Conservation (phyloP, 495 filamentous ascomycete genomes). For the Cryomyces minteri region DNA sequence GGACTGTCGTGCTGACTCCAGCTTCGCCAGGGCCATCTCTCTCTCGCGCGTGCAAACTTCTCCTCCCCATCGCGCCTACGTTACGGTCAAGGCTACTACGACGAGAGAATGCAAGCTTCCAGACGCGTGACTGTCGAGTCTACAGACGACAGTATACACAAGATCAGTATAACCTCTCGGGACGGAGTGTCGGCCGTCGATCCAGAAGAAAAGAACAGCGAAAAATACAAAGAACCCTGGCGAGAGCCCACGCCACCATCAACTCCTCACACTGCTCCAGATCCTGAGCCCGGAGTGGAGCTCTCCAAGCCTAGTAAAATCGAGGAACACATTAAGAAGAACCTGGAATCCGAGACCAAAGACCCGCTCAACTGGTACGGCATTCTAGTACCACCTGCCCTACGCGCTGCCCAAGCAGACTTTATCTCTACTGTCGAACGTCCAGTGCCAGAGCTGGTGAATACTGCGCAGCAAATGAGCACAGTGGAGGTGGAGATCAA, state of each 20-base stretch:
- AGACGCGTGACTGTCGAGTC: conserved; percentile 13
- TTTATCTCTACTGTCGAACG: conserved; percentile 18
- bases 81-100: conserved; percentile 27
- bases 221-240: background rate
- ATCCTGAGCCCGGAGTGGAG: background rate
- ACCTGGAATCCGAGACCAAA: background rate
- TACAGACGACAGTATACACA: background rate
- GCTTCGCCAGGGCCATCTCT: conserved; percentile 16
- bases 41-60: conserved; percentile 28
- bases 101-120: conserved; percentile 24
- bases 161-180: background rate
- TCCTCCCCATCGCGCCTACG: conserved; percentile 10
- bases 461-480: conserved; percentile 14
- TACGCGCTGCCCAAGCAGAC: conserved; percentile 19
- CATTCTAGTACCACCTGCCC: conserved; percentile 23
- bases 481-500: conserved; percentile 15
- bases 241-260: background rate
- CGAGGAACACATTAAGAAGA: background rate
- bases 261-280: background rate
- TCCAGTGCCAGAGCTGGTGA: conserved; percentile 10
- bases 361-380: conserved; percentile 29
- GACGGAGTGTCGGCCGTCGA: no score
- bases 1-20: no score
- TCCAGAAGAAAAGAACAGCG: background rate
- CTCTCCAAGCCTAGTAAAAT: background rate